phyloP scores from a whole-genome alignment of 306 rosid genomes.

The Cyclanthera cordifolia region DNA sequence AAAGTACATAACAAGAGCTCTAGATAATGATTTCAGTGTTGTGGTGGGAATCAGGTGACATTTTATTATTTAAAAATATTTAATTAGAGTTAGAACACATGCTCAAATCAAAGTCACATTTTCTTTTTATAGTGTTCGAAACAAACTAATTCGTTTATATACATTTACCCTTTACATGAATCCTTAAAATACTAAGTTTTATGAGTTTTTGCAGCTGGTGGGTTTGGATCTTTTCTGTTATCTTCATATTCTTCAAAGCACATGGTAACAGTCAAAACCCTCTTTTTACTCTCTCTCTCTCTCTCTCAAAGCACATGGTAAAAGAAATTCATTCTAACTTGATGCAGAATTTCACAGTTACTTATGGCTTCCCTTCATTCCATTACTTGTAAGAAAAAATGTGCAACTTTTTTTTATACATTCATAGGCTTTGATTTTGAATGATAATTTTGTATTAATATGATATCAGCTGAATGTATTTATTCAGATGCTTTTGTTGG shows the following conservation, averaged over 20 bases:
- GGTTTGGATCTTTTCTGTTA: constrained; percentile 42
- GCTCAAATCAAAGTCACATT: too few species aligned
- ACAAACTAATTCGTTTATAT: too few species aligned
- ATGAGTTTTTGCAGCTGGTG: constrained; percentile 40
- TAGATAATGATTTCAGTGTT: constrained; percentile 47
- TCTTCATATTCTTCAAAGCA: constrained; percentile 38
- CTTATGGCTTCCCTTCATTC: constrained; percentile 48
- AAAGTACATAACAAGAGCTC: constrained; percentile 31
- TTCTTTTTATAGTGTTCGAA: too few species aligned
- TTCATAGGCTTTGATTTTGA: neutral
- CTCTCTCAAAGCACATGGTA: too few species aligned
- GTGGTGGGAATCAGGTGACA: constrained; percentile 34
- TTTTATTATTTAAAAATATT: neutral
- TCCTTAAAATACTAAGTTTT: neutral
- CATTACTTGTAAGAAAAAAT: constrained; percentile 36
- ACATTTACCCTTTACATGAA: neutral
- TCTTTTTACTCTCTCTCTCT: neutral
- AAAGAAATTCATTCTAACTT: neutral
- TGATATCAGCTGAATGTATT: too few species aligned
- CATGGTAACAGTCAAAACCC: constrained; percentile 26
- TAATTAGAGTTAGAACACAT: too few species aligned
- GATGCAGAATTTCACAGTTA: constrained; percentile 35
- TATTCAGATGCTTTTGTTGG: constrained; percentile 34
- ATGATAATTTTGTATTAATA: neutral
- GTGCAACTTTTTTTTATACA: neutral